Evolutionary conservation across 2,329 filamentous ascomycete genomes (phyloP).

Genomic region (Botrytis fragariae): DNA sequence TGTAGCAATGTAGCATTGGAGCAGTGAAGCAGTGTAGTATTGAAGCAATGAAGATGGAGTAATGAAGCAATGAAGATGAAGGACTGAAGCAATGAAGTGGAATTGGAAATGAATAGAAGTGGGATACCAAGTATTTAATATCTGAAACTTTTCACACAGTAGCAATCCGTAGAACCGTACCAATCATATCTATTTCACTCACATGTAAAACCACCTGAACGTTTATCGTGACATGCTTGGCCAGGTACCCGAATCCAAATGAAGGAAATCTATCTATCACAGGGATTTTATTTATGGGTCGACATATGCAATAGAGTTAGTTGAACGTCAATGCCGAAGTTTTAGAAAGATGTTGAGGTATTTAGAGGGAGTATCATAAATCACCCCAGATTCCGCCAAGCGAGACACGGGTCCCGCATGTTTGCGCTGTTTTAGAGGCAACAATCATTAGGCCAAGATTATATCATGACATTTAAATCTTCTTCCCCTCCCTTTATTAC

Average conservation of each 20-base stretch:
- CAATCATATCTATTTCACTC: conserved; percentile 1
- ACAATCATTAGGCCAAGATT: conserved; percentile 5
- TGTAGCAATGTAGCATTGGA: no score
- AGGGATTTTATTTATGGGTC: background rate
- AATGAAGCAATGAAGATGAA: no score
- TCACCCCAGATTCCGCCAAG: conserved; percentile 22
- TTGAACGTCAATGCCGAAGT: background rate
- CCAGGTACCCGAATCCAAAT: background rate
- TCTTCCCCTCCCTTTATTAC: conserved; percentile 12
- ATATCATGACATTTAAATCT: conserved; percentile 23
- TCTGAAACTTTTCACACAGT: background rate
- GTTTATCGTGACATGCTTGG: background rate
- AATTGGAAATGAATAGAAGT: background rate
- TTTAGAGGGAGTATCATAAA: background rate
- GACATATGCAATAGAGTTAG: background rate
- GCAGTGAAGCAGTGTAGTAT: no score
- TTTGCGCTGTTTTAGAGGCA: background rate
- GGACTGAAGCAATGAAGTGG: background rate
- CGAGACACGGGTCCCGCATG: conserved; percentile 14
- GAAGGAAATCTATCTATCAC: background rate
- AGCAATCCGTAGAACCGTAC: background rate
- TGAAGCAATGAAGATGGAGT: no score
- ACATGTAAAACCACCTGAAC: background rate
- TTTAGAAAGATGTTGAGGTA: background rate
- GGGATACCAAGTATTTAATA: background rate